Percentiles rank a stretch among this genome's conserved stretches.
These are phyloP conservation scores for Niebla homalea DNA, from an alignment of 495 filamentous ascomycete species.

Conservation along the genomic window DNA sequence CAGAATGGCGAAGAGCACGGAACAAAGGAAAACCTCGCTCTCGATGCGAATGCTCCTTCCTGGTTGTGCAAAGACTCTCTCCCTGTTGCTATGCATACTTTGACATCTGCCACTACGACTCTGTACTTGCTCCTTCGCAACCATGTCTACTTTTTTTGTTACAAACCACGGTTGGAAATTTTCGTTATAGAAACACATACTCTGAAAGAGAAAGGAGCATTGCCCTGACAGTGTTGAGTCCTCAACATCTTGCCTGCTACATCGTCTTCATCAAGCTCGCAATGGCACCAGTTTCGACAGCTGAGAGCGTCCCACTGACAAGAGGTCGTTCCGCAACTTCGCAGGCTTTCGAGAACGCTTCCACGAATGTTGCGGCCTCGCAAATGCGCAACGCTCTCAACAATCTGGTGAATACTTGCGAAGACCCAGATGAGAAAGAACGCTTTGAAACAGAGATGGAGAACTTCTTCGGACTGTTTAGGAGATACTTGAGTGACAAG, in stretches of 20 bases:
- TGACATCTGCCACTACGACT: too few species aligned
- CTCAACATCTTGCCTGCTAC: slow-evolving; percentile 20
- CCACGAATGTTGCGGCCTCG: slow-evolving; percentile 89
- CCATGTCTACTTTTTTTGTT: too few species aligned
- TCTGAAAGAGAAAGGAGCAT: too few species aligned
- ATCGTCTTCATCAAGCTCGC: background rate
- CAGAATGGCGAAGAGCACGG: too few species aligned
- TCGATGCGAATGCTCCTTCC: too few species aligned
- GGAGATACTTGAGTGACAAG: slow-evolving; percentile 95
- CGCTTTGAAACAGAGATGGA: slow-evolving; percentile 98
- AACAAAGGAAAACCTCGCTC: too few species aligned
- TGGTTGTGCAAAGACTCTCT: too few species aligned
- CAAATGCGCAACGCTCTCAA: slow-evolving; percentile 99
- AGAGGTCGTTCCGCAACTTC: slow-evolving; percentile 4
- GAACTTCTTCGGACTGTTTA: slow-evolving; percentile 99
- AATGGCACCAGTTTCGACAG: background rate
- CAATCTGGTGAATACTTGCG: slow-evolving; percentile 76
- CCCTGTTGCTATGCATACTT: too few species aligned
- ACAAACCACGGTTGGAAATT: too few species aligned
- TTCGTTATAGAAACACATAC: too few species aligned
- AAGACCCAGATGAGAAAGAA: slow-evolving; percentile 73
- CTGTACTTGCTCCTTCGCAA: too few species aligned
- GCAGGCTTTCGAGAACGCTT: slow-evolving; percentile 98
- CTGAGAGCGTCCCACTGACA: slow-evolving; percentile 4
- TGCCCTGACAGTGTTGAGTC: too few species aligned